phyloP scores from a whole-genome alignment of 768 basidiomycete genomes.

The Calocybe cyanea region DNA sequence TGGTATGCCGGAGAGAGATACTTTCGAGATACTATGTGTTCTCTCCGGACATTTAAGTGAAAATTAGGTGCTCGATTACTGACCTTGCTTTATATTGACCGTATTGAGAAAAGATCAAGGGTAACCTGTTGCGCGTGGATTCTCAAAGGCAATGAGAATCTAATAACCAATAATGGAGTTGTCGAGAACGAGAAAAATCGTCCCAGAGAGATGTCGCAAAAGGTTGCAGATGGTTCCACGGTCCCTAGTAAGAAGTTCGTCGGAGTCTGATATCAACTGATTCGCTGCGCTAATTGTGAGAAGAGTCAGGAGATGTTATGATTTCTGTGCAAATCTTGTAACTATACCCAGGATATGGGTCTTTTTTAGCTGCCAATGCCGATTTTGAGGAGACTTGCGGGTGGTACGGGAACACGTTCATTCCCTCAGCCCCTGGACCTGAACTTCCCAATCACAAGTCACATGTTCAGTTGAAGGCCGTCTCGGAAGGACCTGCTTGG shows the following conservation, averaged over 20 bases:
- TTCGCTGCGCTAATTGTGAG: constrained; percentile 11
- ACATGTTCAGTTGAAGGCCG: not conserved
- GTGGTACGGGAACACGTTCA: not conserved
- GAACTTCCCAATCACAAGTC: too few relatives aligned
- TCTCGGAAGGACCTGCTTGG: too few relatives aligned
- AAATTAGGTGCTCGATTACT: constrained; percentile 3
- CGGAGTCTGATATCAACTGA: constrained; percentile 15
- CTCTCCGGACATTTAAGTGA: constrained; percentile 1
- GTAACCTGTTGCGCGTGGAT: constrained; percentile 19
- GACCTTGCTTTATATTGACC: constrained; percentile 5
- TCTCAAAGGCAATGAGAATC: constrained; percentile 19
- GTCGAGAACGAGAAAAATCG: constrained; percentile 9
- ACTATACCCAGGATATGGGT: too few relatives aligned
- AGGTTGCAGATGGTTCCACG: constrained; percentile 16
- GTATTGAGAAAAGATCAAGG: not conserved
- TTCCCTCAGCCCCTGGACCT: too few relatives aligned
- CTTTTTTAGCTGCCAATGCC: too few relatives aligned
- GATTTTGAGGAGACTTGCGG: constrained; percentile 1
- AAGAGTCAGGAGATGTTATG: too few relatives aligned
- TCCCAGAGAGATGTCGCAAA: constrained; percentile 3
- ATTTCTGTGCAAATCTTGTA: not conserved
- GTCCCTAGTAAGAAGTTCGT: constrained; percentile 9
- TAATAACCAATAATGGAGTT: constrained; percentile 17
- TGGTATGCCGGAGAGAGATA: not conserved
- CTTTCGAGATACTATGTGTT: not conserved